Conservation (phyloP, 768 basidiomycete species). For the Strobilomyces confusus region DNA sequence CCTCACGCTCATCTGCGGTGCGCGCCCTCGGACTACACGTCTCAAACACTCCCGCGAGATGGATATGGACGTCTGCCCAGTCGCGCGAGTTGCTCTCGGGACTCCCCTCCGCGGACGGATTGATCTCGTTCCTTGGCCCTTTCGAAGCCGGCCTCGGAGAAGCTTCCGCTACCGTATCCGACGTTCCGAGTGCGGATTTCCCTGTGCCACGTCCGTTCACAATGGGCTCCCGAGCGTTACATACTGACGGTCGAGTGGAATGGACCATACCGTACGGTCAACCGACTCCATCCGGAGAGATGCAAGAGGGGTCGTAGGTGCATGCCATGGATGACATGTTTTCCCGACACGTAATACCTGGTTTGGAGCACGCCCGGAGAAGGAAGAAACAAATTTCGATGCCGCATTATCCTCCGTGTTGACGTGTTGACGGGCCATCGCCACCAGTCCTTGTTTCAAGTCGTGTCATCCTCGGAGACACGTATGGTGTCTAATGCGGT, state of each 20-base stretch:
- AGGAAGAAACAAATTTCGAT: background rate
- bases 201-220: conserved; percentile 5
- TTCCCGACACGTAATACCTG: background rate
- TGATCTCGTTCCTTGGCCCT: conserved; percentile 13
- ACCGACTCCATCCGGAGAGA: background rate
- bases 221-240: background rate
- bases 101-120: conserved; percentile 25
- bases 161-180: conserved; percentile 6
- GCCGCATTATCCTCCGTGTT: background rate
- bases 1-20: conserved; percentile 21
- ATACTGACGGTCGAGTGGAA: background rate
- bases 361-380: background rate
- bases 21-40: conserved; percentile 11
- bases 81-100: conserved; percentile 3
- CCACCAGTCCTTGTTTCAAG: background rate
- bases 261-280: background rate
- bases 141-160: conserved; percentile 14
- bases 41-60: conserved; percentile 8
- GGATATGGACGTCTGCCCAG: background rate
- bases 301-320: background rate
- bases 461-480: background rate
- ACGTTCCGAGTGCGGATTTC: conserved; percentile 3
- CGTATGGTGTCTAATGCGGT: background rate
- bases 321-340: background rate
- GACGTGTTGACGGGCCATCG: background rate